Base-by-base conservation (phyloP, 139 green algal species). In the Monoraphidium neglectum region DNA sequence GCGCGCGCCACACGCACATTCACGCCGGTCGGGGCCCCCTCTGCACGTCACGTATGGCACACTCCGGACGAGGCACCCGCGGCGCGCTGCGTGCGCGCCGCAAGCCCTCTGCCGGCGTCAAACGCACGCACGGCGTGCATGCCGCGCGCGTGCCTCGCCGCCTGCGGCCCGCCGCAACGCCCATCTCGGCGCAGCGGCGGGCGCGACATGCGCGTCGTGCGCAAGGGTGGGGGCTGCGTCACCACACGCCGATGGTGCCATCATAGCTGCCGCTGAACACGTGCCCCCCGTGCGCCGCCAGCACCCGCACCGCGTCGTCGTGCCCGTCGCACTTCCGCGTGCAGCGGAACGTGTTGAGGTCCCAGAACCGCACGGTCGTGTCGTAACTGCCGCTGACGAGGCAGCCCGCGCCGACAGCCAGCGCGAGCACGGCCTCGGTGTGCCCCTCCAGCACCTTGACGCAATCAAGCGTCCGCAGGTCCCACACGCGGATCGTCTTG, bases 201-300 rank as follows among this genome's bases (percentile, higher is more conserved):
- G n/a, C n/a, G n/a, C n/a, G n/a, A n/a, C n/a, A n/a, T n/a, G n/a
- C n/a, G n/a, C n/a, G n/a, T n/a, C n/a, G n/a, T n/a, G n/a, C n/a
- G 68, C 18, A 70, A 47, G 5, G 40, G 79, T 35, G n/a, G n/a
- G n/a, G n/a, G n/a, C n/a, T n/a, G n/a, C n/a, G n/a, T n/a, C n/a
- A 89, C 91, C 92, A 97, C 24, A 98, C 87, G 6, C 95, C 95
- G 46, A 98, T 93, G 53, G 85, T 91, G 36, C 95, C 95, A 72
- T 98, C 95, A 72, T 98, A 98, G 0, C 87, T 91, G 2, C 95
- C 95, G 0, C 84, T 93, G 75, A 96, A 96, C n/a, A 98, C 91
- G 32, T 82, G 74, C 12, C 84, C 89, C 23, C 84, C 77, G 16
- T 86, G 77, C 2, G 91, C 90, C 2, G 93, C 87, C 37, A 98